These are phyloP conservation scores for Tirmania nivea DNA, from an alignment of 495 filamentous ascomycete genomes.

Conservation along the genomic window DNA sequence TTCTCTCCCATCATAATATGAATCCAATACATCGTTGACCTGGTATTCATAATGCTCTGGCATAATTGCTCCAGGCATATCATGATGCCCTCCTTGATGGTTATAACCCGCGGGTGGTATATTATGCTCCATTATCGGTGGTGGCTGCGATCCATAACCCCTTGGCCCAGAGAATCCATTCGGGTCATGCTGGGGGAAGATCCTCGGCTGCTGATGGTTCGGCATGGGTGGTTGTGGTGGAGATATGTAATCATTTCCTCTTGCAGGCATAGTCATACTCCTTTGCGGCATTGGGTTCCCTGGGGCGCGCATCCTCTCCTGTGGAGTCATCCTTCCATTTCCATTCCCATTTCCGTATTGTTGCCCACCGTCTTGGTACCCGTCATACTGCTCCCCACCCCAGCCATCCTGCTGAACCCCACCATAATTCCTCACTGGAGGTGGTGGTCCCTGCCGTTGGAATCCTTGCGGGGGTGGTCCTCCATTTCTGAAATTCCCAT, in stretches of 20 bases:
- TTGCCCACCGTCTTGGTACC: not conserved
- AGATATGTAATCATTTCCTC: not conserved
- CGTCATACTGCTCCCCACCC: not conserved
- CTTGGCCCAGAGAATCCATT: not conserved
- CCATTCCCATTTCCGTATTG: not conserved
- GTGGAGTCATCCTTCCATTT: not conserved
- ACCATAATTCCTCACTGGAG: slow-evolving; percentile 53
- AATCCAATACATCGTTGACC: slow-evolving; percentile 12
- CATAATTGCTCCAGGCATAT: not conserved
- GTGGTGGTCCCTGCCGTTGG: slow-evolving; percentile 22
- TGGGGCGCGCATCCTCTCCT: not conserved
- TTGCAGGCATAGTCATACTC: not conserved
- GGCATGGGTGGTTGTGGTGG: not conserved
- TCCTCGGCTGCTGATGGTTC: not conserved
- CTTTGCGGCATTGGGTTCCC: not conserved
- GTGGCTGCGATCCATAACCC: not conserved
- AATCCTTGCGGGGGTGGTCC: not conserved
- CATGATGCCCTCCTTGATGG: not conserved
- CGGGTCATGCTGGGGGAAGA: not conserved
- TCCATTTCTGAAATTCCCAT: not conserved
- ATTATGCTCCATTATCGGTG: not conserved
- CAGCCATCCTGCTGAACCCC: slow-evolving; percentile 8
- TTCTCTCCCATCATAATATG: slow-evolving; percentile 11
- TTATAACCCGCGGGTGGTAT: not conserved
- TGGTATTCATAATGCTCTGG: not conserved